Conservation (phyloP, 2,329 filamentous ascomycete species). For the Penicillium expansum region DNA sequence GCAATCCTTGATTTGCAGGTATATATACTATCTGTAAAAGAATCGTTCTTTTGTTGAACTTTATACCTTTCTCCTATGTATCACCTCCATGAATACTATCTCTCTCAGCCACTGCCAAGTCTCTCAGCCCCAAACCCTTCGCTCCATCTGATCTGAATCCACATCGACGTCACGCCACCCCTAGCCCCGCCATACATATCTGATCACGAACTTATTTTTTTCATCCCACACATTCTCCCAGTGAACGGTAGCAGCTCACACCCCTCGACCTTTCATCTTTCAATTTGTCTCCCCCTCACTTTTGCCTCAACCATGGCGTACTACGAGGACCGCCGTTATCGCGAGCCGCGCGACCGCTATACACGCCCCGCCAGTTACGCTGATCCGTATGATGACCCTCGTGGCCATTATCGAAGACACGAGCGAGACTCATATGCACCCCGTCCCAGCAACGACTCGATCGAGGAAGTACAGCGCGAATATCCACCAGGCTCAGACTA, state of each 20-base stretch:
- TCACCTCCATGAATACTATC: neutral
- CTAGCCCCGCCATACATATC: slow-evolving; percentile 16
- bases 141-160: slow-evolving; percentile 10
- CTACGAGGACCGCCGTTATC: slow-evolving; percentile 35
- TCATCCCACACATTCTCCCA: slow-evolving; percentile 10
- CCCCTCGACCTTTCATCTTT: slow-evolving; percentile 7
- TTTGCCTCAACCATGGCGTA: slow-evolving; percentile 33
- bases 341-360: slow-evolving; percentile 32
- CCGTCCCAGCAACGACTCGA: slow-evolving; percentile 69
- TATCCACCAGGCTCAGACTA: slow-evolving; percentile 68
- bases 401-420: slow-evolving; percentile 13
- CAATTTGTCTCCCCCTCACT: neutral
- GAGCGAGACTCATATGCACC: slow-evolving; percentile 23
- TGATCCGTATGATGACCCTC: slow-evolving; percentile 30
- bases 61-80: neutral
- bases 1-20: neutral
- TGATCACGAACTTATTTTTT: slow-evolving; percentile 8
- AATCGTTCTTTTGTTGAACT: neutral
- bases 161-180: slow-evolving; percentile 30
- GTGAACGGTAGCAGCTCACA: slow-evolving; percentile 19
- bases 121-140: slow-evolving; percentile 1
- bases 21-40: neutral
- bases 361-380: slow-evolving; percentile 27
- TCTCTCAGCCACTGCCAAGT: slow-evolving; percentile 12
- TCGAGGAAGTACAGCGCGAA: slow-evolving; percentile 81